Conservation (phyloP, 441 rosid species). For the Theobroma grandiflorum region DNA sequence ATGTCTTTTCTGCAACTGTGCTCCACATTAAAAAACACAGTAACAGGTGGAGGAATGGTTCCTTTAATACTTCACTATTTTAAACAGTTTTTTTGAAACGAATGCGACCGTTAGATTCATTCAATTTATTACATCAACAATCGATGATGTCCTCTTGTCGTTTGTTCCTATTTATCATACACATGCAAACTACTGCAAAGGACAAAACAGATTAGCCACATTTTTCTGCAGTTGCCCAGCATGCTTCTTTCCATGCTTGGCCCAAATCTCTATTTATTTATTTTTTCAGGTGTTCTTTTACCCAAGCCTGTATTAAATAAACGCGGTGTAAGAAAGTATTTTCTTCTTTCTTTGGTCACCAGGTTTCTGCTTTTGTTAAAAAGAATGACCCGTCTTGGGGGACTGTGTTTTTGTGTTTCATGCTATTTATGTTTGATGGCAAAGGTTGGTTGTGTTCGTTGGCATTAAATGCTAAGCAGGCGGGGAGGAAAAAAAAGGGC, state of each 20-base stretch:
- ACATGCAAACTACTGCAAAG: conserved; percentile 5
- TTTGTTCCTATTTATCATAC: neutral
- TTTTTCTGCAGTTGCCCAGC: neutral
- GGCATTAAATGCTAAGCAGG: conserved; percentile 3
- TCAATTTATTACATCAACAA: conserved; percentile 10
- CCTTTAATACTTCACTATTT: neutral
- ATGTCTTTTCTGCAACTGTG: neutral
- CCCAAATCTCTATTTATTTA: neutral
- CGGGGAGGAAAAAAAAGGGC: neutral
- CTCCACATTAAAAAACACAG: neutral
- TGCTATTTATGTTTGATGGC: neutral
- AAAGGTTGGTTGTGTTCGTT: neutral
- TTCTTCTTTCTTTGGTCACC: neutral
- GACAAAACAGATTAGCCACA: neutral
- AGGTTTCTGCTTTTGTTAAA: neutral
- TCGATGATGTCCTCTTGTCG: neutral
- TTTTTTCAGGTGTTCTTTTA: neutral
- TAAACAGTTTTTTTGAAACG: neutral
- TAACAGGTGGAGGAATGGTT: neutral
- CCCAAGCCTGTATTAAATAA: neutral
- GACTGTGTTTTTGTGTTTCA: neutral
- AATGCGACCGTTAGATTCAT: neutral
- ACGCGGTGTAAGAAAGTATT: neutral
- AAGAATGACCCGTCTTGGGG: neutral
- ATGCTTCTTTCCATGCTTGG: neutral